A percentile compares a stretch with the other conserved stretches of the same genome.
Evolutionary conservation across 345 rosid genomes (phyloP).

Genomic region (Schrenkiella parvula): DNA sequence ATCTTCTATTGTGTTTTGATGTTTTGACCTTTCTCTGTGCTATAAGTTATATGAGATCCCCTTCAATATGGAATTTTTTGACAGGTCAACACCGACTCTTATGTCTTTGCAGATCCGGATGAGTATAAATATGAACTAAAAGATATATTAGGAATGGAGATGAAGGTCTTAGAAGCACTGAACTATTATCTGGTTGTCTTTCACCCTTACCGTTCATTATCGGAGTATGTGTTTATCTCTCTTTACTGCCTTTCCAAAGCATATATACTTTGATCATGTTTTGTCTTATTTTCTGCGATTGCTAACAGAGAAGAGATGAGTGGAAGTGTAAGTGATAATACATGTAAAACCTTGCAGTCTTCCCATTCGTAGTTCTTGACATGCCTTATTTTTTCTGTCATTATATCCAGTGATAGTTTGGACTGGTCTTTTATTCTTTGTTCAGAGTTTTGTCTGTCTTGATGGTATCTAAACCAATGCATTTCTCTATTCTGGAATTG

Average conservation of each 20-base stretch:
- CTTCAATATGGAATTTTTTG: slow-evolving; percentile 4
- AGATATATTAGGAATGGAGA: slow-evolving; percentile 97
- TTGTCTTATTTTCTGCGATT: background rate
- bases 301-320: background rate
- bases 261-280: background rate
- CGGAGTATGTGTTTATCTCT: slow-evolving; percentile 55
- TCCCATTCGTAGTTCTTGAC: background rate
- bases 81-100: slow-evolving; percentile 21
- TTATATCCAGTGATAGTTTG: background rate
- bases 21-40: background rate
- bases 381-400: background rate
- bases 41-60: background rate
- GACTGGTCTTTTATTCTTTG: background rate
- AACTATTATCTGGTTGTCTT: slow-evolving; percentile 87
- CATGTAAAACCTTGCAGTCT: background rate
- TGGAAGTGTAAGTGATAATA: background rate
- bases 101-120: slow-evolving; percentile 54
- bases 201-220: slow-evolving; percentile 83
- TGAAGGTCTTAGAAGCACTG: slow-evolving; percentile 92
- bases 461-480: background rate
- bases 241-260: background rate
- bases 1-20: slow-evolving; percentile 23
- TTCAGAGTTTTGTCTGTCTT: background rate
- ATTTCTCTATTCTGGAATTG: background rate
- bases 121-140: slow-evolving; percentile 74